phyloP scores from a whole-genome alignment of 129 eudicot genomes.

The Chrysanthemum makinoi region DNA sequence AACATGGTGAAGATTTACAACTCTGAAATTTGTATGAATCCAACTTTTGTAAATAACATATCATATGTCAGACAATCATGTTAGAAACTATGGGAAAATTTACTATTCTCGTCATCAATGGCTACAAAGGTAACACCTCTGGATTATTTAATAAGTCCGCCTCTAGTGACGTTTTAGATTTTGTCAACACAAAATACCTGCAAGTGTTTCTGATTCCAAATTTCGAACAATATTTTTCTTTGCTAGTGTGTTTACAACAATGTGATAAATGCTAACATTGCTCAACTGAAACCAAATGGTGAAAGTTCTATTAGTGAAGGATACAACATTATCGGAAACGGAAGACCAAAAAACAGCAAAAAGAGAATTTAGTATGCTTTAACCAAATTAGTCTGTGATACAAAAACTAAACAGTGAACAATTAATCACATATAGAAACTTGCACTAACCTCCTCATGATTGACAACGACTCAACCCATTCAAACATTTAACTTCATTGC shows the following conservation, averaged over 20 bases:
- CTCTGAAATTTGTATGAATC: conserved; percentile 68
- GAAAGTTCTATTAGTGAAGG: conserved; percentile 2
- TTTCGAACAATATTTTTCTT: conserved; percentile 14
- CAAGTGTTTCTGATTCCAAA: conserved; percentile 26
- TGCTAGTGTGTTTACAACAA: conserved; percentile 26
- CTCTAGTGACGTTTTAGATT: conserved; percentile 53
- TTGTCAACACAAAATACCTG: conserved; percentile 31
- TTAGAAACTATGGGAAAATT: conserved; percentile 20
- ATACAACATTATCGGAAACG: neutral
- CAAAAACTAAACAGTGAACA: too few relatives aligned
- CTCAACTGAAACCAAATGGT: conserved; percentile 7
- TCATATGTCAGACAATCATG: neutral
- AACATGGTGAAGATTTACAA: conserved; percentile 86
- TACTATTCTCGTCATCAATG: conserved; percentile 39
- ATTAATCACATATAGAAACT: too few relatives aligned
- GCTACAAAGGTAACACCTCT: too few relatives aligned
- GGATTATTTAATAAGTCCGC: conserved; percentile 34
- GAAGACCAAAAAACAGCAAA: conserved; percentile 1
- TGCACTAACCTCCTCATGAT: too few relatives aligned
- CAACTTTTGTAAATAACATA: conserved; percentile 1
- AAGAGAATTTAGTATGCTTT: too few relatives aligned
- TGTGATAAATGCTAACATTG: conserved; percentile 1
- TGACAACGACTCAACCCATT: too few relatives aligned
- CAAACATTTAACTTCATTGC: too few relatives aligned
- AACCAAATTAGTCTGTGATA: too few relatives aligned